Percentiles rank a stretch among this genome's conserved stretches.
Evolutionary conservation across 2,329 filamentous ascomycete genomes (phyloP).

Genomic region (Biscogniauxia sp.): DNA sequence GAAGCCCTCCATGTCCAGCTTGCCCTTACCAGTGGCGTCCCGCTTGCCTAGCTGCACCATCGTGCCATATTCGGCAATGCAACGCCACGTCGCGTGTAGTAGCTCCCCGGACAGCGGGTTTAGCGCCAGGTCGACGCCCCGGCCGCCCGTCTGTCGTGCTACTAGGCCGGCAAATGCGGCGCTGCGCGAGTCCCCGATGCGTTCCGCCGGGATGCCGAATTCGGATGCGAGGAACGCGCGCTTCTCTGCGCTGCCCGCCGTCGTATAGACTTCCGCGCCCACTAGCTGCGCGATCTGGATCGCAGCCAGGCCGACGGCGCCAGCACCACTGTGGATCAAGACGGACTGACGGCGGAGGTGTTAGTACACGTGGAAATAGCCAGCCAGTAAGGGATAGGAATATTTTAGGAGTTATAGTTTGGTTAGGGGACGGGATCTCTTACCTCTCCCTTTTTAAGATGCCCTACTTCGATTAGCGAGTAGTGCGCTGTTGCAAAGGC

Average conservation of each 20-base stretch:
- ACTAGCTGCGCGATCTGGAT: constrained; percentile 19
- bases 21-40: constrained; percentile 38
- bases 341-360: constrained; percentile 8
- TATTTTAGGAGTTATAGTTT: no score
- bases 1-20: constrained; percentile 46
- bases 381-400: no score
- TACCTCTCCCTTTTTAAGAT: constrained; percentile 11
- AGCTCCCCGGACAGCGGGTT: constrained; percentile 42
- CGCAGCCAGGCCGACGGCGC: constrained; percentile 22
- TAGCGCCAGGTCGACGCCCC: constrained; percentile 32
- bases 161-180: constrained; percentile 11
- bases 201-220: constrained; percentile 14
- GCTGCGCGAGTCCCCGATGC: constrained; percentile 21
- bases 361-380: no score
- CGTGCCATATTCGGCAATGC: constrained; percentile 42
- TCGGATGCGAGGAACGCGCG: constrained; percentile 11
- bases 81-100: constrained; percentile 42
- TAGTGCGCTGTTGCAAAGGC: constrained; percentile 15
- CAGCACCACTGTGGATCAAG: constrained; percentile 22
- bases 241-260: constrained; percentile 20
- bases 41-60: constrained; percentile 48
- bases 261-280: constrained; percentile 19
- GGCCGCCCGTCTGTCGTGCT: constrained; percentile 16
- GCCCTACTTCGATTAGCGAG: constrained; percentile 16
- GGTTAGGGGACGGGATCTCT: not conserved